These are phyloP conservation scores for Claviceps monticola DNA, from an alignment of 2,329 filamentous ascomycete species.

Conservation along the genomic window DNA sequence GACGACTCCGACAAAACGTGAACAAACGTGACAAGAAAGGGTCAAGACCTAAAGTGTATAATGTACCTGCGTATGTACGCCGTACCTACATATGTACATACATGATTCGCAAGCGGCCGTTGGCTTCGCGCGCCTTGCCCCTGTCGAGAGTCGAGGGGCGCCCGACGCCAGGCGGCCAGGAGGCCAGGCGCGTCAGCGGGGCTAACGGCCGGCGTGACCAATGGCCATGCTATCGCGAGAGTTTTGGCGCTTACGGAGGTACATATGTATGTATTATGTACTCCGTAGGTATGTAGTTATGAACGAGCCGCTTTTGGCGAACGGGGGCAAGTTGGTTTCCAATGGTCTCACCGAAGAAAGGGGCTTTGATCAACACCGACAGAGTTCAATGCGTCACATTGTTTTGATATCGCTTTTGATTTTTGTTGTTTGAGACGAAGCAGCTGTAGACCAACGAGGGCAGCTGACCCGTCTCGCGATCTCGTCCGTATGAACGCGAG, in stretches of 20 bases:
- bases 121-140: not conserved
- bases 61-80: too few relatives aligned
- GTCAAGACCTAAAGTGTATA: not conserved
- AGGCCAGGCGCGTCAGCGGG: slow-evolving; percentile 3
- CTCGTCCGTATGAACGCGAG: not conserved
- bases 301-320: not conserved
- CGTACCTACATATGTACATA: too few relatives aligned
- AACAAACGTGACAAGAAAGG: not conserved
- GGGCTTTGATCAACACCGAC: not conserved
- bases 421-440: not conserved
- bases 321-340: not conserved
- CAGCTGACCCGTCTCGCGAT: not conserved
- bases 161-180: slow-evolving; percentile 4
- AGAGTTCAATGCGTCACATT: not conserved
- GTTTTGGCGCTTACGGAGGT: not conserved
- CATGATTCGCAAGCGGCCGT: not conserved
- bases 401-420: not conserved
- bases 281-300: too few relatives aligned
- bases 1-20: not conserved
- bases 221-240: not conserved
- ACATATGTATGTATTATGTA: too few relatives aligned
- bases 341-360: slow-evolving; percentile 1
- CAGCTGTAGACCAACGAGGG: slow-evolving; percentile 3
- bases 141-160: not conserved
- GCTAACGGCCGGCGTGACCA: not conserved